phyloP scores from a whole-genome alignment of 345 rosid genomes.

The Trapa incisa region DNA sequence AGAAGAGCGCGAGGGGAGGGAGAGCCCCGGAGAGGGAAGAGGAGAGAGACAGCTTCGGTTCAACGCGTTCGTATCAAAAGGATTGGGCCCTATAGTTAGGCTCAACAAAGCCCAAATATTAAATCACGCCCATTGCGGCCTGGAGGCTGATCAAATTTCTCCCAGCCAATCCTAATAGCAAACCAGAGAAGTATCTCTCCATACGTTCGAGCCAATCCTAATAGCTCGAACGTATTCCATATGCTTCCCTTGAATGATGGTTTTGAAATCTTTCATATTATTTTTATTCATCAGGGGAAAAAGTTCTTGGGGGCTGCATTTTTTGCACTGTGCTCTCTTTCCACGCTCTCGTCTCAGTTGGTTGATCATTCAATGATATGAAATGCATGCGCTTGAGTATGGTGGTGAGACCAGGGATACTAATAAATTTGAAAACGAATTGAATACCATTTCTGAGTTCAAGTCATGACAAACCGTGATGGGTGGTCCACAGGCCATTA shows the following conservation, averaged over 20 bases:
- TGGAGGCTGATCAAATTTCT: neutral
- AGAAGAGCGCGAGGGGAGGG: neutral
- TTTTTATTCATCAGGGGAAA: neutral
- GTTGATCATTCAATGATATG: no score
- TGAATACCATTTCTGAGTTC: neutral
- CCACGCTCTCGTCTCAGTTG: no score
- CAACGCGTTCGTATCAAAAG: no score
- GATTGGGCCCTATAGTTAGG: no score
- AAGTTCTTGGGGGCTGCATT: neutral
- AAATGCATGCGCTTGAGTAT: neutral
- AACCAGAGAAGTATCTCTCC: no score
- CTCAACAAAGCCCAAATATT: no score
- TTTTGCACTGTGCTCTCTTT: neutral
- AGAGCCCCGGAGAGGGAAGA: no score
- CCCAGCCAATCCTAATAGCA: no score
- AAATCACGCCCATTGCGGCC: no score
- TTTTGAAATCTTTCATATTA: neutral
- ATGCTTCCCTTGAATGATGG: neutral
- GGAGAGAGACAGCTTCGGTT: no score
- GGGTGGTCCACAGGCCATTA: neutral
- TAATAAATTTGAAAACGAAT: neutral
- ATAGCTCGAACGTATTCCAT: neutral
- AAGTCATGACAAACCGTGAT: neutral
- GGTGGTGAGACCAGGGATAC: neutral
- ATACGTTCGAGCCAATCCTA: no score